These are phyloP conservation scores for Lycium ferocissimum DNA, from an alignment of 257 asterid genomes.

Conservation along the genomic window DNA sequence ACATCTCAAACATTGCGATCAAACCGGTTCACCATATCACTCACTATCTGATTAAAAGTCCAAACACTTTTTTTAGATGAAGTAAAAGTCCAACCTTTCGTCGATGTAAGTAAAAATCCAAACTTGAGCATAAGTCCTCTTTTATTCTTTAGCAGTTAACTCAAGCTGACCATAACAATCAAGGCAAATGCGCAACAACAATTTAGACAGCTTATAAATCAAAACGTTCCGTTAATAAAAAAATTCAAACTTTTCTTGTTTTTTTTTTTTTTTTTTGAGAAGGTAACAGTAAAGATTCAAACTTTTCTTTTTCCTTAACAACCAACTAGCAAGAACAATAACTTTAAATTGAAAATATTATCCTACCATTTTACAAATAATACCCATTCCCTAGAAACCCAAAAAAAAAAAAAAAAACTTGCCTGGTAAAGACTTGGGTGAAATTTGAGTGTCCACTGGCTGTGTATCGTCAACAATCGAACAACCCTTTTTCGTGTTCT, in stretches of 20 bases:
- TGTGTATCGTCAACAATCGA: slow-evolving; percentile 47
- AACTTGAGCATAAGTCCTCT: slow-evolving; percentile 23
- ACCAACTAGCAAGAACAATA: neutral
- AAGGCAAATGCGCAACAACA: neutral
- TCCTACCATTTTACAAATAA: neutral
- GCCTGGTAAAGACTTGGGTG: slow-evolving; percentile 45
- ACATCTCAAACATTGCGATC: neutral
- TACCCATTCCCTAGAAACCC: neutral
- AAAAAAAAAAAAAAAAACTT: neutral
- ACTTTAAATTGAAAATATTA: neutral
- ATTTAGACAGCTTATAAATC: neutral
- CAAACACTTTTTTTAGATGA: too few species aligned
- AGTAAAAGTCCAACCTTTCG: too few species aligned
- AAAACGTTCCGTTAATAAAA: neutral
- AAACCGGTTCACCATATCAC: neutral
- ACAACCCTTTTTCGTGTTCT: slow-evolving; percentile 38
- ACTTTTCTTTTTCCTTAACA: neutral
- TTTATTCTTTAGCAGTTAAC: neutral
- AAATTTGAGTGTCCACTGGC: slow-evolving; percentile 49
- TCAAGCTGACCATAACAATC: neutral
- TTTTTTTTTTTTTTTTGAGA: too few species aligned
- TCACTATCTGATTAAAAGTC: neutral
- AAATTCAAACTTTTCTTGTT: neutral
- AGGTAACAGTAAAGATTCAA: too few species aligned
- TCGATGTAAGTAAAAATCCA: too few species aligned